These are phyloP conservation scores for Candida pini DNA, from an alignment of 805 yeast species.

Conservation along the genomic window DNA sequence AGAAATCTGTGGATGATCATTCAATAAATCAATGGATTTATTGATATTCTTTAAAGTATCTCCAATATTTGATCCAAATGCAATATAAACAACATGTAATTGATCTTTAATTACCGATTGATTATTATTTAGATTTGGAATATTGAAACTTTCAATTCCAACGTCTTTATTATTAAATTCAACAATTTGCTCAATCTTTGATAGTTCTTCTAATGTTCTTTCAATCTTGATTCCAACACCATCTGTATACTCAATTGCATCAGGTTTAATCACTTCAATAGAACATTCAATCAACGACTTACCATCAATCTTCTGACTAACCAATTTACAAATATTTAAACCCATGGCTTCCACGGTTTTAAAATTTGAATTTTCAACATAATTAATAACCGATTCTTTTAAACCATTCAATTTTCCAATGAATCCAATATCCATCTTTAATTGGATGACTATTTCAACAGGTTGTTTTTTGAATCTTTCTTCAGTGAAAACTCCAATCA, in stretches of 20 bases:
- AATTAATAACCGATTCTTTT: conserved; percentile 45
- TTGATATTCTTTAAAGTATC: conserved; percentile 58
- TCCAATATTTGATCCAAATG: conserved; percentile 89
- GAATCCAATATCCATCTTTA: conserved; percentile 33
- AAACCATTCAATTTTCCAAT: too few species aligned
- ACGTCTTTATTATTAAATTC: conserved; percentile 16
- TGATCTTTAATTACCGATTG: conserved; percentile 6
- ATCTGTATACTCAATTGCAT: conserved; percentile 79
- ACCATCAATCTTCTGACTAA: conserved; percentile 7
- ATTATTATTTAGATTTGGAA: conserved; percentile 28
- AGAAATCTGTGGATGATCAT: conserved; percentile 32
- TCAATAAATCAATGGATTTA: conserved; percentile 46
- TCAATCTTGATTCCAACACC: conserved; percentile 84
- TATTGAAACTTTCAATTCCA: conserved; percentile 12
- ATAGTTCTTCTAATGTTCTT: conserved; percentile 41
- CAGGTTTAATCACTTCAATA: conserved; percentile 79
- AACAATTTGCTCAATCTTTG: conserved; percentile 8
- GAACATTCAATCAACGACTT: conserved; percentile 14
- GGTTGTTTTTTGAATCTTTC: conserved; percentile 81
- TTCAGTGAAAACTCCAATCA: conserved; percentile 92
- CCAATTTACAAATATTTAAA: conserved; percentile 49
- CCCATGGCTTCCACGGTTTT: conserved; percentile 93
- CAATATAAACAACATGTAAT: conserved; percentile 59
- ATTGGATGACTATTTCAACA: conserved; percentile 55
- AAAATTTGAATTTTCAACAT: conserved; percentile 75